phyloP scores from a whole-genome alignment of 495 filamentous ascomycete species.

The Aspergillus heteromorphus region DNA sequence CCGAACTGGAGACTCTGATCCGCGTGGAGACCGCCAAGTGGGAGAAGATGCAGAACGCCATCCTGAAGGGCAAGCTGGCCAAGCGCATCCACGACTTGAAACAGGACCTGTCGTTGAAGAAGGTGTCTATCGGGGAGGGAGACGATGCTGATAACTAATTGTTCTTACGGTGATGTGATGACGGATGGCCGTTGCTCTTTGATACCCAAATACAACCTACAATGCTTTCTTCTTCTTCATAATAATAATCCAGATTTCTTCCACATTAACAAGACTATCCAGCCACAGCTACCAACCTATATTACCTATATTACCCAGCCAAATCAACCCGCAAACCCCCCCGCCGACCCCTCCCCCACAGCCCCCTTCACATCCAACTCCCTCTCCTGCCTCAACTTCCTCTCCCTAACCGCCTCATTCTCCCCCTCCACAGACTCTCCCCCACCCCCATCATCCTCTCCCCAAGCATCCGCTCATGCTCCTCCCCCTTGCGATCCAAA shows the following conservation, averaged over 20 bases:
- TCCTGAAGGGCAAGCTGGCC: conserved; percentile 47
- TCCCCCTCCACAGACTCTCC: conserved; percentile 20
- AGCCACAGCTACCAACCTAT: background rate
- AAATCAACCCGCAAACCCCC: conserved; percentile 23
- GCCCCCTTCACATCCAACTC: conserved; percentile 26
- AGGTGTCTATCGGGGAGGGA: conserved; percentile 42
- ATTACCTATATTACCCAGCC: no score
- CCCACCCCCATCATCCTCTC: conserved; percentile 30
- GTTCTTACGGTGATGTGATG: background rate
- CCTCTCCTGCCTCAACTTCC: conserved; percentile 27
- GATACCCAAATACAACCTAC: conserved; percentile 12
- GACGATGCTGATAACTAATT: conserved; percentile 24
- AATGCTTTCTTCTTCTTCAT: background rate
- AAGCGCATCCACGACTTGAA: conserved; percentile 44
- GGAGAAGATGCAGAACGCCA: conserved; percentile 37
- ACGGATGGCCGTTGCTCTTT: conserved; percentile 3
- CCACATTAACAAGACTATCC: background rate
- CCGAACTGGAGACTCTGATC: conserved; percentile 44
- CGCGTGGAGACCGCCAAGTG: conserved; percentile 39
- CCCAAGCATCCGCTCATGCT: conserved; percentile 39
- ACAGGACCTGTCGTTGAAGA: conserved; percentile 44
- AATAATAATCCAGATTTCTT: background rate
- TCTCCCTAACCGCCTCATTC: conserved; percentile 24
- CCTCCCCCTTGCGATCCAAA: conserved; percentile 42
- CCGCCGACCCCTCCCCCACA: conserved; percentile 25